Conservation (phyloP, 2,329 filamentous ascomycete species). For the Fusarium brevicatenulatum region DNA sequence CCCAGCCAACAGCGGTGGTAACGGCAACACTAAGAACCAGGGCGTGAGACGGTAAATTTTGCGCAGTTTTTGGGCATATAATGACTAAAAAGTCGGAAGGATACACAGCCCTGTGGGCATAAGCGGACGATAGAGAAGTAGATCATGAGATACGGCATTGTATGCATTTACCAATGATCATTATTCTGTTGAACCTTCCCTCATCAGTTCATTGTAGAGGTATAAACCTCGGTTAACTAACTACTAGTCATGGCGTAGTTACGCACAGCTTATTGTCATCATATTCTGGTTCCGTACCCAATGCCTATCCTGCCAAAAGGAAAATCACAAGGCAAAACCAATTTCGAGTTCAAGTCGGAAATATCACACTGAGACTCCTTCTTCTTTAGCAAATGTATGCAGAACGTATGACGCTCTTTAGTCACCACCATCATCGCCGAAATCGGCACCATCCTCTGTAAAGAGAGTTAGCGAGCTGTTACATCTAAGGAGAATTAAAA, state of each 20-base stretch:
- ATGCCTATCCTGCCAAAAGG: not conserved
- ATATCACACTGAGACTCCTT: not conserved
- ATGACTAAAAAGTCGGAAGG: not conserved
- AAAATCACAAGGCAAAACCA: slow-evolving; percentile 17
- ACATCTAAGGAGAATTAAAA: not conserved
- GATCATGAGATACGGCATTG: slow-evolving; percentile 8
- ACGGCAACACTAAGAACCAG: slow-evolving; percentile 50
- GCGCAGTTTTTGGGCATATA: not conserved
- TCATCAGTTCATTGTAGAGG: not conserved
- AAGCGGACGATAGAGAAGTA: not conserved
- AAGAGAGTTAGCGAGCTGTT: slow-evolving; percentile 29
- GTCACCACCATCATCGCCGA: slow-evolving; percentile 41
- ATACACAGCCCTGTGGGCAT: not conserved
- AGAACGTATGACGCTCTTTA: slow-evolving; percentile 1
- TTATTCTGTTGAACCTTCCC: not conserved
- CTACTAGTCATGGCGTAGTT: not conserved
- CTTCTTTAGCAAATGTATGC: not conserved
- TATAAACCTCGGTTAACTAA: not conserved
- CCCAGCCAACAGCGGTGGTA: slow-evolving; percentile 32
- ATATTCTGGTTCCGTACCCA: slow-evolving; percentile 6
- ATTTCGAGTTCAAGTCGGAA: not conserved
- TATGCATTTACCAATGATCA: slow-evolving; percentile 1
- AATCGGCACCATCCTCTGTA: slow-evolving; percentile 48
- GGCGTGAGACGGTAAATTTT: slow-evolving; percentile 51
- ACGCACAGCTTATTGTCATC: not conserved